A percentile compares a stretch with the other conserved stretches of the same genome.
phyloP scores from a whole-genome alignment of 164 flowering plant species.

The Cinnamomum micranthum region DNA sequence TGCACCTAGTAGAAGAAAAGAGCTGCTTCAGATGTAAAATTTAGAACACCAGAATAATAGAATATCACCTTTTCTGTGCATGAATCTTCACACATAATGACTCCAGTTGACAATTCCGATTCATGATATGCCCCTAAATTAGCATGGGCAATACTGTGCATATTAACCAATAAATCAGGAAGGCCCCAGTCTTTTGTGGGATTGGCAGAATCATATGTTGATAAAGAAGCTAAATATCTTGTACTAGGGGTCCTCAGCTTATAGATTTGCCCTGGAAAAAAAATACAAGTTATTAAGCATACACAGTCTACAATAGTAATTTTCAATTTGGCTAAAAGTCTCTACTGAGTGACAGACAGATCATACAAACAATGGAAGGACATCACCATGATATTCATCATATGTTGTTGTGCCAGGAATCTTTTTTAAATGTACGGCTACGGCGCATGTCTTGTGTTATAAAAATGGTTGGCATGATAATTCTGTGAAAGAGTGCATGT shows the following conservation, averaged over 20 bases:
- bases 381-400: no score
- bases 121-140: slow-evolving; percentile 21
- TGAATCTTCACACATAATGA: slow-evolving; percentile 7
- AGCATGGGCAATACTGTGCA: slow-evolving; percentile 1
- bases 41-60: neutral
- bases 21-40: neutral
- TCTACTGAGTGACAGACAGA: no score
- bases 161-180: slow-evolving; percentile 45
- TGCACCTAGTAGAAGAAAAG: neutral
- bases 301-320: neutral
- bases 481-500: neutral
- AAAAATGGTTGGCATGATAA: no score
- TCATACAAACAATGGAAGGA: no score
- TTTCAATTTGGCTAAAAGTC: neutral
- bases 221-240: slow-evolving; percentile 56
- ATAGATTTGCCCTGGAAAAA: slow-evolving; percentile 66
- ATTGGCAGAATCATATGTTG: slow-evolving; percentile 78
- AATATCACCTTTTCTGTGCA: slow-evolving; percentile 41
- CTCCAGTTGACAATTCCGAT: slow-evolving; percentile 18
- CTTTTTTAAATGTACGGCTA: no score
- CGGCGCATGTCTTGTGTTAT: no score
- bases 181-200: slow-evolving; percentile 97
- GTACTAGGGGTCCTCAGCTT: slow-evolving; percentile 69
- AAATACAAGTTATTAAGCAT: neutral
- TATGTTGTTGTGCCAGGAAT: no score